Evolutionary conservation across 176 grass and related monocot species (phyloP), one percentile per base, ranked within the genome.

Genomic region (Aegilops longissima): DNA sequence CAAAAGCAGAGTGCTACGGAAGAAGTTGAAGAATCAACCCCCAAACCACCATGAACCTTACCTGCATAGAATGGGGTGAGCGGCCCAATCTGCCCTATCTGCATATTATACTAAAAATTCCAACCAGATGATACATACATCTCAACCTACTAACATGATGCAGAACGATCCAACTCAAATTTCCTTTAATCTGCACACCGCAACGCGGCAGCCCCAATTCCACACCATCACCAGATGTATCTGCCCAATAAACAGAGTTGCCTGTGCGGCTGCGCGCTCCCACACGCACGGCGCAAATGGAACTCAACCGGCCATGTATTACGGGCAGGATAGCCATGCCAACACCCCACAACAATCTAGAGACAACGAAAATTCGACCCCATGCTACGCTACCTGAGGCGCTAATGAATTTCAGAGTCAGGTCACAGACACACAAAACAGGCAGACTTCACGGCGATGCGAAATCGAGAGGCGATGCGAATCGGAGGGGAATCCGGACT

Each of bases 401-500:
- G 49, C 58, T 35, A 49, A 80, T 25, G 9, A 68, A 30, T 31
- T 67, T 13, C 38, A n/a, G 35, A 16, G 40, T 5, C n/a, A 61
- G 58, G 58, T 12, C 61, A 76, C 33, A 18, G 30, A 68, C 77
- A 74, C 25, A 83, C 2, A 18, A 63, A 80, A 56, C 70, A 86
- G 42, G 5, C 11, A 86, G 39, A 59, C 21, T 51, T 34, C 25
- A 54, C 12, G 35, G 9, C 23, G 38, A 84, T 30, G 56, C 76
- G 64, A 47, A 42, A 81, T 25, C 68, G 35, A 82, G 86, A 27
- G 9, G 38, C 35, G 77, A 63, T 34, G 13, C 8, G 8, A 74
- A 64, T 51, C 54, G 54, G 34, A 63, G 73, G 35, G 38, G 78
- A 81, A 87, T 79, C 70, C 78, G 10, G 29, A 91, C 95, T 95